These are phyloP conservation scores for Teratosphaeria pseudoeucalypti DNA, from an alignment of 2,329 filamentous ascomycete species.

Conservation along the genomic window DNA sequence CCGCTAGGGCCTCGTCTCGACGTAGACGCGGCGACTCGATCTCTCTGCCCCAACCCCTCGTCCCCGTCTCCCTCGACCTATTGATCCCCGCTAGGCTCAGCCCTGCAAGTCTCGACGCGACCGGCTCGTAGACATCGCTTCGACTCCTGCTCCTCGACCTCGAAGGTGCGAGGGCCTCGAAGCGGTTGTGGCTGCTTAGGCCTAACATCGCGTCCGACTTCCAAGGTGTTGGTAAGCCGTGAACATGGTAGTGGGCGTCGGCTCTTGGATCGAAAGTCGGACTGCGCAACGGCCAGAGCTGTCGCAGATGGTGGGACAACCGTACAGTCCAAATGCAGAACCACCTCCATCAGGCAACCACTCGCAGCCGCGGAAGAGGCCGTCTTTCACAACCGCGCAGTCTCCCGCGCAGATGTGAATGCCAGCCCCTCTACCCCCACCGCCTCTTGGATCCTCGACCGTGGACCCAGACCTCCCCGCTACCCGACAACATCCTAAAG, in stretches of 20 bases:
- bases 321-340: background rate
- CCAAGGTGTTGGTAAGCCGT: no score
- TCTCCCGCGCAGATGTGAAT: background rate
- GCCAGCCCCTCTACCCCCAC: background rate
- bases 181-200: background rate
- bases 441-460: background rate
- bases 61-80: background rate
- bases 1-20: no score
- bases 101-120: background rate
- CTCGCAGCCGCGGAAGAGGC: no score
- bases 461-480: background rate
- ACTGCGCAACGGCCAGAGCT: background rate
- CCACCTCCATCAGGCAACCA: background rate
- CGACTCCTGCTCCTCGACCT: background rate
- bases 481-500: no score
- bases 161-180: background rate
- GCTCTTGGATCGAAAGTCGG: no score
- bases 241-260: no score
- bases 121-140: background rate
- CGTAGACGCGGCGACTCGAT: no score
- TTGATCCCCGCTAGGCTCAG: background rate
- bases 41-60: background rate
- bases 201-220: background rate
- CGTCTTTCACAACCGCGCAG: no score
- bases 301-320: background rate